Conservation (phyloP, 2,329 filamentous ascomycete species). For the Sphaerostilbella broomeana region DNA sequence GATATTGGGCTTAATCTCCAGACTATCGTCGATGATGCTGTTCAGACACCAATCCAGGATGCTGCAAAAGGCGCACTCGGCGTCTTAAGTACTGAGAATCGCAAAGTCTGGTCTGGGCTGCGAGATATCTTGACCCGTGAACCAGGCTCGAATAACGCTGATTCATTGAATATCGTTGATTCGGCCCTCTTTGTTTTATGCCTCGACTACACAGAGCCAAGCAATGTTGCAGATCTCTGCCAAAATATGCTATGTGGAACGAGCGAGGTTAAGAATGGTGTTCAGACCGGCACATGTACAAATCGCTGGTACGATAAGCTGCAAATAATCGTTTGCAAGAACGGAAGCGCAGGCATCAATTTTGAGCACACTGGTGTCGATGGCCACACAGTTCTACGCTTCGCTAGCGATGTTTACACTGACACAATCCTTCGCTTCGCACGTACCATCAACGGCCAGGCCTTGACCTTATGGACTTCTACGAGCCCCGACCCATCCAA, state of each 20-base stretch:
- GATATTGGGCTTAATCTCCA: conserved; percentile 87
- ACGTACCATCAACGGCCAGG: conserved; percentile 87
- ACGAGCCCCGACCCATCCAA: conserved; percentile 88
- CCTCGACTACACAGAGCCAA: conserved; percentile 84
- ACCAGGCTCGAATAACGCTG: conserved; percentile 85
- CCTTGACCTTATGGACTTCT: conserved; percentile 86
- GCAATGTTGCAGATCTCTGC: conserved; percentile 75
- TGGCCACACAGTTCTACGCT: conserved; percentile 91
- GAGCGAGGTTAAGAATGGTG: conserved; percentile 81
- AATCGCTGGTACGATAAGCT: conserved; percentile 99
- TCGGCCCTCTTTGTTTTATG: conserved; percentile 89
- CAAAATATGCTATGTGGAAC: conserved; percentile 98
- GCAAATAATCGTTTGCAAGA: conserved; percentile 98
- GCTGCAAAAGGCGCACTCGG: conserved; percentile 92
- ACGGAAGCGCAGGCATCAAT: conserved; percentile 96
- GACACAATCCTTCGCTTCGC: conserved; percentile 96
- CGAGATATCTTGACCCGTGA: conserved; percentile 83
- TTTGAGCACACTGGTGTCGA: conserved; percentile 98
- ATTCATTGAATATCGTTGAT: conserved; percentile 92
- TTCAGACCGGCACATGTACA: conserved; percentile 95
- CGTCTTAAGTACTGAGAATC: conserved; percentile 91
- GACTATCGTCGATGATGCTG: conserved; percentile 85
- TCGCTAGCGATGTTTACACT: conserved; percentile 93
- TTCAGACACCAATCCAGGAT: conserved; percentile 83
- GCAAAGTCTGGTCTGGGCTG: conserved; percentile 90